phyloP scores from a whole-genome alignment of 495 filamentous ascomycete genomes.

The Tetracladium setigerum region DNA sequence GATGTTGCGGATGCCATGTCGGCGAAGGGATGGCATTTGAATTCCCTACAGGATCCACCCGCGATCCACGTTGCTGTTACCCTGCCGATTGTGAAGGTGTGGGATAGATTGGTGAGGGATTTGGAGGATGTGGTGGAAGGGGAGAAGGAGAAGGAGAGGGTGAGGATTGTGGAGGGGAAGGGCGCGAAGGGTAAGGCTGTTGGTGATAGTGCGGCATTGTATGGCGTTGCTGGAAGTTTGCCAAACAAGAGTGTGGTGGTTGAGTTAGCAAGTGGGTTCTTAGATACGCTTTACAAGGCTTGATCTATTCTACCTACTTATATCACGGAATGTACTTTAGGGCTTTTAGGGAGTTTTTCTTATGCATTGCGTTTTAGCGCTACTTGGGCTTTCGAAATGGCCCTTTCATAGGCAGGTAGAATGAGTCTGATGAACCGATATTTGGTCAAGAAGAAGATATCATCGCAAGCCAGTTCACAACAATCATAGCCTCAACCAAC shows the following conservation, averaged over 20 bases:
- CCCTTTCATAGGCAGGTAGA: no score
- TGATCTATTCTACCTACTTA: constrained; percentile 22
- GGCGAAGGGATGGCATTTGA: constrained; percentile 86
- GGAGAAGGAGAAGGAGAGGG: constrained; percentile 62
- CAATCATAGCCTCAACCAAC: constrained; percentile 45
- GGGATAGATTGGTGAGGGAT: constrained; percentile 72
- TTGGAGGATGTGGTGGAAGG: constrained; percentile 69
- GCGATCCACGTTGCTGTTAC: constrained; percentile 98
- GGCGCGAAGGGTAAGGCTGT: constrained; percentile 52
- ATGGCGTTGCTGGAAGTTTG: constrained; percentile 90
- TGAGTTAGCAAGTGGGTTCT: constrained; percentile 81
- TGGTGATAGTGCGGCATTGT: constrained; percentile 80
- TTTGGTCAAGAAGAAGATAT: constrained; percentile 19
- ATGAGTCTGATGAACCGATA: no score
- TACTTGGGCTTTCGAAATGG: no score
- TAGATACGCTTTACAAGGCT: constrained; percentile 94
- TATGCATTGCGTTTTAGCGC: no score
- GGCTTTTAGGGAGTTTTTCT: no score
- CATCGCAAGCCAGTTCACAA: constrained; percentile 39
- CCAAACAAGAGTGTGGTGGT: constrained; percentile 94
- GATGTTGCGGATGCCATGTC: constrained; percentile 83
- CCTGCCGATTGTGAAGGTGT: constrained; percentile 69
- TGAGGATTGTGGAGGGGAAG: constrained; percentile 63
- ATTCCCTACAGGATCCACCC: constrained; percentile 78
- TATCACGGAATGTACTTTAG: no score